phyloP scores from a whole-genome alignment of 2,329 filamentous ascomycete species.

The Beauveria scarabaeidicola region DNA sequence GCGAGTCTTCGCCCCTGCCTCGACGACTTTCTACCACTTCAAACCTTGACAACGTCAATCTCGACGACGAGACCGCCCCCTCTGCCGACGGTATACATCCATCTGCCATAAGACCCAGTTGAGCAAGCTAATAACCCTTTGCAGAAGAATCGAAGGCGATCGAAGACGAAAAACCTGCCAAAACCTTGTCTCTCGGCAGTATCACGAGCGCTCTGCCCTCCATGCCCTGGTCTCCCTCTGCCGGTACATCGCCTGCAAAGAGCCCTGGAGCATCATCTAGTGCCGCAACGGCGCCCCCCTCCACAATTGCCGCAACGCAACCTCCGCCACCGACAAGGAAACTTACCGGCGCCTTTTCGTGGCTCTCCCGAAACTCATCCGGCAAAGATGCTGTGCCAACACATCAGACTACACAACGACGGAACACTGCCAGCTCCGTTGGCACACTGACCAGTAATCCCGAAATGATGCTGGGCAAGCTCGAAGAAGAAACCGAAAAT shows the following conservation, averaged over 20 bases:
- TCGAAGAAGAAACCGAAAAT: slow-evolving; percentile 60
- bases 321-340: slow-evolving; percentile 49
- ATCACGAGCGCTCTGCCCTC: slow-evolving; percentile 65
- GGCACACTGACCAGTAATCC: slow-evolving; percentile 72
- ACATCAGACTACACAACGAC: slow-evolving; percentile 33
- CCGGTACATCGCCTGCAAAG: slow-evolving; percentile 37
- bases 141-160: slow-evolving; percentile 7
- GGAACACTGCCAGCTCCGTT: slow-evolving; percentile 74
- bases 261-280: slow-evolving; percentile 28
- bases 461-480: slow-evolving; percentile 66
- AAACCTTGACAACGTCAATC: slow-evolving; percentile 53
- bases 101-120: neutral
- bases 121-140: neutral
- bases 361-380: slow-evolving; percentile 63
- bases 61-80: slow-evolving; percentile 48
- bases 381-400: slow-evolving; percentile 48
- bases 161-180: slow-evolving; percentile 36
- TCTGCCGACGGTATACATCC: slow-evolving; percentile 24
- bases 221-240: slow-evolving; percentile 61
- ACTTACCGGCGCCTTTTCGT: slow-evolving; percentile 79
- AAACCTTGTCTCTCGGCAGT: slow-evolving; percentile 57
- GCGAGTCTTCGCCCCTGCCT: slow-evolving; percentile 31
- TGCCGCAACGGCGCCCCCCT: slow-evolving; percentile 28
- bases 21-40: slow-evolving; percentile 39
- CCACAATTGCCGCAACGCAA: slow-evolving; percentile 15